These are phyloP conservation scores for Candida pseudoglaebosa DNA, from an alignment of 805 yeast species.

Conservation along the genomic window DNA sequence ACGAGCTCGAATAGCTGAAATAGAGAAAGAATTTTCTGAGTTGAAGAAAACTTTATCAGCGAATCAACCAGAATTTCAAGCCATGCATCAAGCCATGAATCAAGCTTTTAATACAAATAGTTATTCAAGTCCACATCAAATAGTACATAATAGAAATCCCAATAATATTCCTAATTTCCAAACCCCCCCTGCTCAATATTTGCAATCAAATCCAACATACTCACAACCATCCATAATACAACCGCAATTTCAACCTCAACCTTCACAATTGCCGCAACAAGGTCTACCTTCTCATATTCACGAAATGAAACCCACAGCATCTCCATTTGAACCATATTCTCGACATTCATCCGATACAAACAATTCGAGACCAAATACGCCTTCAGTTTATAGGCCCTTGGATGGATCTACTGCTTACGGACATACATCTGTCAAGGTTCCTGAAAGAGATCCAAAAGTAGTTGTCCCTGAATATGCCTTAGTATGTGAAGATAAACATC, in stretches of 20 bases:
- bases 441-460: slow-evolving; percentile 5
- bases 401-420: slow-evolving; percentile 3
- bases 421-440: not conserved
- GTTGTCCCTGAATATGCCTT: slow-evolving; percentile 24
- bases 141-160: slow-evolving; percentile 1
- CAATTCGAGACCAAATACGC: slow-evolving; percentile 27
- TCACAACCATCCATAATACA: not conserved
- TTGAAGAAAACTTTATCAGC: slow-evolving; percentile 50
- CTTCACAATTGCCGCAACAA: slow-evolving; percentile 1
- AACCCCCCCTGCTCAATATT: not conserved
- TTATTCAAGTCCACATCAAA: no score
- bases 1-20: slow-evolving; percentile 76
- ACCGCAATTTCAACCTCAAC: not conserved
- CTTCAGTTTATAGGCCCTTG: slow-evolving; percentile 17
- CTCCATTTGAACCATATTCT: slow-evolving; percentile 4
- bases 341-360: slow-evolving; percentile 19
- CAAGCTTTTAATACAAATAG: no score
- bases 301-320: not conserved
- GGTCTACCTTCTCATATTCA: not conserved
- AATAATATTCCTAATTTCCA: slow-evolving; percentile 5
- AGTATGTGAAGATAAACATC: slow-evolving; percentile 60
- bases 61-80: slow-evolving; percentile 6
- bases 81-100: slow-evolving; percentile 3
- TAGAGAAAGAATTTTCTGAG: slow-evolving; percentile 76
- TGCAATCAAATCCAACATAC: no score